These are phyloP conservation scores for Blastobotrys proliferans DNA, from an alignment of 1,139 yeast genomes.

Conservation along the genomic window DNA sequence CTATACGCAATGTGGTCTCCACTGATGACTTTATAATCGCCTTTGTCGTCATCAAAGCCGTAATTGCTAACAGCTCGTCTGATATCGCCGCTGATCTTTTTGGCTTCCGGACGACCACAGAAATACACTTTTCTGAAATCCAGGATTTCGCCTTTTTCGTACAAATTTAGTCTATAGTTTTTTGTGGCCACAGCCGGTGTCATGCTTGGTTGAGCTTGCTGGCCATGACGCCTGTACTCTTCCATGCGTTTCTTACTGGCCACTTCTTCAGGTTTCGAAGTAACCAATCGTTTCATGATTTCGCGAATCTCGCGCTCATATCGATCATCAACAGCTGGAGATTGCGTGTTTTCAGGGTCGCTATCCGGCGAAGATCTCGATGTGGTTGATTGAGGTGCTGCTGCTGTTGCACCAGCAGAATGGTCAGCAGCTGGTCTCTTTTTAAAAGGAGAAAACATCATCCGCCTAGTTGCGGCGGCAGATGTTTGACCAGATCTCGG, in stretches of 20 bases:
- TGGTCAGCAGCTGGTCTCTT: constrained; percentile 13
- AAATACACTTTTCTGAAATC: constrained; percentile 41
- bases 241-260: constrained; percentile 13
- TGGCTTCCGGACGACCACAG: constrained; percentile 37
- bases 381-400: not conserved
- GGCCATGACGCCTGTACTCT: constrained; percentile 10
- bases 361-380: constrained; percentile 8
- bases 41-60: constrained; percentile 70
- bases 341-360: not conserved
- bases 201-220: constrained; percentile 19
- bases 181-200: constrained; percentile 29
- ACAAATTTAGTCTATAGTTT: constrained; percentile 29
- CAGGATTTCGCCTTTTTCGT: constrained; percentile 52
- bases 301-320: constrained; percentile 19
- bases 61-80: constrained; percentile 43
- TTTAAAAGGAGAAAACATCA: constrained; percentile 24
- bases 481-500: constrained; percentile 20
- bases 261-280: constrained; percentile 20
- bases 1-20: constrained; percentile 78
- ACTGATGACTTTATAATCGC: constrained; percentile 53
- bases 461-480: constrained; percentile 25
- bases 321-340: not conserved
- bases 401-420: not conserved
- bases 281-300: constrained; percentile 22
- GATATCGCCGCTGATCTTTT: constrained; percentile 41